Conservation (phyloP, 257 asterid species). For the Scutellaria barbata region DNA sequence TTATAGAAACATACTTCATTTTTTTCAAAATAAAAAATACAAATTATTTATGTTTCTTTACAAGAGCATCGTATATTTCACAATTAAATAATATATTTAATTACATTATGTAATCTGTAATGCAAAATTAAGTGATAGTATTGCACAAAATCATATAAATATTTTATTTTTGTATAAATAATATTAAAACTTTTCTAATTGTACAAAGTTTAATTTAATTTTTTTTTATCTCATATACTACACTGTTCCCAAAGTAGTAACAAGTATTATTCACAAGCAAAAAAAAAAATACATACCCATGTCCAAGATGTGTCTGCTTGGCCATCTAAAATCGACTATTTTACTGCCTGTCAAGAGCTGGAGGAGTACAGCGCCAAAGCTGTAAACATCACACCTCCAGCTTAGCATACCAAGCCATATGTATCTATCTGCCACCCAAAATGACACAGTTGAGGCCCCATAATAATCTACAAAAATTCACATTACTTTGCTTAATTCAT, state of each 20-base stretch:
- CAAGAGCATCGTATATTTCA: too few relatives aligned
- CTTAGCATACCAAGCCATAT: not conserved
- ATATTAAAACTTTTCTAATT: too few relatives aligned
- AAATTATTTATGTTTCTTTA: too few relatives aligned
- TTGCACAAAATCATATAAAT: too few relatives aligned
- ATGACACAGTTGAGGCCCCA: not conserved
- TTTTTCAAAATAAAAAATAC: too few relatives aligned
- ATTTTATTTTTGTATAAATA: too few relatives aligned
- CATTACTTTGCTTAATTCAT: not conserved
- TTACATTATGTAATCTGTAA: not conserved
- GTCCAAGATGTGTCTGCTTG: conserved; percentile 36
- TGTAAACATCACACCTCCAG: conserved; percentile 38
- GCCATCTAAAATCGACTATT: conserved; percentile 31
- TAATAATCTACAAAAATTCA: not conserved
- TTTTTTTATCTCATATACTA: too few relatives aligned
- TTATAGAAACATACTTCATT: too few relatives aligned
- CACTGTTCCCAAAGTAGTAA: too few relatives aligned
- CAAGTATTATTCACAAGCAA: not conserved
- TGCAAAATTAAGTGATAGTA: too few relatives aligned
- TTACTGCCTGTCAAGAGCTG: conserved; percentile 42
- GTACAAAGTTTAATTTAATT: not conserved
- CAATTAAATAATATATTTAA: not conserved
- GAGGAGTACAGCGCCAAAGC: conserved; percentile 42
- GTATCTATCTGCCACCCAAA: conserved; percentile 6
- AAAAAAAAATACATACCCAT: conserved; percentile 39